Conservation (phyloP, 2,329 filamentous ascomycete genomes). For the Talaromyces sp. region DNA sequence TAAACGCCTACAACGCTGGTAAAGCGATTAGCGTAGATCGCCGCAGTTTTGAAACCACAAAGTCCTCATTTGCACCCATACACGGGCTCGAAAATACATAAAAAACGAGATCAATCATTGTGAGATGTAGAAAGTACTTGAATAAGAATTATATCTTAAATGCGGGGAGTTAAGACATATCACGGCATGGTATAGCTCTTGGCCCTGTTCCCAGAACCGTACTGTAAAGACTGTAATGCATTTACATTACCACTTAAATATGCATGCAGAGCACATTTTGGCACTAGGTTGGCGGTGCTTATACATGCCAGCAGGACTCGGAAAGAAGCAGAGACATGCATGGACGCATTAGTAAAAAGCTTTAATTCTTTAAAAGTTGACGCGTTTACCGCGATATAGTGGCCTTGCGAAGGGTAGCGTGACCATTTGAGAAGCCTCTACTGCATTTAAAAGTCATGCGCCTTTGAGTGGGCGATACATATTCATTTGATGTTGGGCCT, state of each 20-base stretch:
- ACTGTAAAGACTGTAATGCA: neutral
- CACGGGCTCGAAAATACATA: neutral
- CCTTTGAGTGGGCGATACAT: neutral
- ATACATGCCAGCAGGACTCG: neutral
- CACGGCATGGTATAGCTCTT: neutral
- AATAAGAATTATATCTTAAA: neutral
- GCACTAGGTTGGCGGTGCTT: neutral
- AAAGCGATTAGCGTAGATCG: neutral
- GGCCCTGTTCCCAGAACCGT: neutral
- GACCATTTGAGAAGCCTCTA: neutral
- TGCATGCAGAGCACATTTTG: neutral
- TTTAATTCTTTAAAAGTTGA: neutral
- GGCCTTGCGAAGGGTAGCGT: neutral
- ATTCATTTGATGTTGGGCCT: neutral
- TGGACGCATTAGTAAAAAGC: neutral
- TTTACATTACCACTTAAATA: neutral
- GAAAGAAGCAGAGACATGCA: neutral
- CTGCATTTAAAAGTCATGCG: neutral
- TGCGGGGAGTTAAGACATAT: neutral
- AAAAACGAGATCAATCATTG: neutral
- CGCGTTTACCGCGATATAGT: slow-evolving; percentile 1
- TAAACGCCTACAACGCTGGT: neutral
- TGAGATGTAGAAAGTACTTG: neutral
- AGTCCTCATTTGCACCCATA: neutral
- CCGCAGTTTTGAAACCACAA: neutral